Evolutionary conservation across 108 stramenopile species (phyloP), one percentile per base, ranked within the genome.

Genomic region (Epithemia pelagica): DNA sequence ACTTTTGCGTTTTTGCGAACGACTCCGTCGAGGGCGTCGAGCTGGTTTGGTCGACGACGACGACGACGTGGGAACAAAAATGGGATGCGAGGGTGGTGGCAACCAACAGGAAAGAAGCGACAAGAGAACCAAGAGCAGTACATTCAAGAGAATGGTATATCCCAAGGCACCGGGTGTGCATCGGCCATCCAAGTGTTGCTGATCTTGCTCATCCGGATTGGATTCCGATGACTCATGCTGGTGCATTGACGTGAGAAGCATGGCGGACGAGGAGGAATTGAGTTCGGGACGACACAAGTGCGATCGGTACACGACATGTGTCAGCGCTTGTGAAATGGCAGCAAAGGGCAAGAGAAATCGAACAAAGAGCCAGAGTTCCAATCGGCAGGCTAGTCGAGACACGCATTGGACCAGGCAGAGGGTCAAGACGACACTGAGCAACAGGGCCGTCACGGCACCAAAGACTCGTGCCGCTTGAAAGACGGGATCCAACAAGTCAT

Each of bases 401-500:
- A 64, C 58, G 64, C 29, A n/a, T 23, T 52, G 64, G 30, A 10
- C 19, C 29, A n/a, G 10, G 18, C 23, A 52, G 19, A 55, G 19
- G 21, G 56, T 5, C 54, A 24, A 10, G 10, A 64, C 29, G 3
- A 28, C 23, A 22, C 30, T 52, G 54, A 64, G 5, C 23, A 64
- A 28, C 29, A 64, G 24, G 5, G 51, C 64, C 52, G 64, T 52
- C 21, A 64, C 22, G 46, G 24, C 64, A 8, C 64, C 64, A 52
- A 64, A 64, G 7, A 52, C 51, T 57, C 64, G 25, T 3, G 30
- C 27, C 3, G 64, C 64, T 30, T 64, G 64, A 24, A 64, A 64
- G 52, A 30, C 7, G 3, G 54, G n/a, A 52, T 64, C 64, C 58
- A 64, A 64, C 19, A 15, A 8, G 3, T 46, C 18, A n/a, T 64